These are phyloP conservation scores for Amauroascus niger DNA, from an alignment of 2,329 filamentous ascomycete genomes.

Conservation along the genomic window DNA sequence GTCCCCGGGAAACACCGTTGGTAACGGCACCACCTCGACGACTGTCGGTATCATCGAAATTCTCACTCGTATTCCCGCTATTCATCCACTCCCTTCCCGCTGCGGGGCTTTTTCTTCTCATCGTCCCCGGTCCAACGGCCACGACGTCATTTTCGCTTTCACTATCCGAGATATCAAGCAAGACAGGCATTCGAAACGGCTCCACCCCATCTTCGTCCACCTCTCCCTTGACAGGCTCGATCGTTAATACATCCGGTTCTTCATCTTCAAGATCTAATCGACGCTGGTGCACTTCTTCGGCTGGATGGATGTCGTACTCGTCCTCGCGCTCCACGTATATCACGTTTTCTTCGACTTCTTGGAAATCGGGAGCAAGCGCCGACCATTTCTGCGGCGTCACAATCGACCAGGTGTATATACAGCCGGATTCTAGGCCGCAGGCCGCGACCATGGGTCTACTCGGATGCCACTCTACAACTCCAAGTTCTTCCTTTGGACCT, in stretches of 20 bases:
- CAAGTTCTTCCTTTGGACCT: conserved; percentile 90
- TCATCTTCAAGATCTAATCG: conserved; percentile 88
- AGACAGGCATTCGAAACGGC: conserved; percentile 80
- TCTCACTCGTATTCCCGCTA: conserved; percentile 23
- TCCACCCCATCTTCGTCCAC: conserved; percentile 46
- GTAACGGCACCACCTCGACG: conserved; percentile 13
- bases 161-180: conserved; percentile 86
- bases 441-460: conserved; percentile 76
- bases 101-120: conserved; percentile 74
- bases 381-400: conserved; percentile 95
- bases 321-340: conserved; percentile 94
- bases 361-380: conserved; percentile 89
- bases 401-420: conserved; percentile 94
- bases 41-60: conserved; percentile 21
- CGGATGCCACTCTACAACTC: conserved; percentile 96
- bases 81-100: conserved; percentile 57
- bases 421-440: conserved; percentile 82
- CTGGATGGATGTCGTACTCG: conserved; percentile 94
- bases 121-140: conserved; percentile 63
- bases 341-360: conserved; percentile 95
- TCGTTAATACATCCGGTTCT: conserved; percentile 76
- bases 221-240: conserved; percentile 56
- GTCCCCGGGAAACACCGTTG: conserved; percentile 15
- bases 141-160: conserved; percentile 87
- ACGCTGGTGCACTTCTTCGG: conserved; percentile 87